Conservation (phyloP, 495 filamentous ascomycete species). For the Astrocystis sublimbata region DNA sequence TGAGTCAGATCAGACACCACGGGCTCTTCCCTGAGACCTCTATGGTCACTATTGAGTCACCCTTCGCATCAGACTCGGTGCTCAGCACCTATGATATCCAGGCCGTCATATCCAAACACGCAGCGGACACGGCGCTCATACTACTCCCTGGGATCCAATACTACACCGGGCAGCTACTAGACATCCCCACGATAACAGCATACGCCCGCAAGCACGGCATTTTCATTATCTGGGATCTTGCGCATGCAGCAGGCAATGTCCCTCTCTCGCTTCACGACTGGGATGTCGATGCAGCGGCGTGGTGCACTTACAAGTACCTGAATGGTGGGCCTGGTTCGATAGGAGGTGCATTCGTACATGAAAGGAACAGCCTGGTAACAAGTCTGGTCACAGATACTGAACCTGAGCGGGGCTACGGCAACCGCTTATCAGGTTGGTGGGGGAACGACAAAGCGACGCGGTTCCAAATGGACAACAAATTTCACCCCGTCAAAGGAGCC, state of each 20-base stretch:
- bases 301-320: constrained; percentile 98
- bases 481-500: constrained; percentile 70
- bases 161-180: constrained; percentile 90
- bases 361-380: constrained; percentile 62
- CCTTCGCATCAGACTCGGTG: constrained; percentile 48
- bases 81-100: constrained; percentile 74
- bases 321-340: constrained; percentile 89
- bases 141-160: constrained; percentile 91
- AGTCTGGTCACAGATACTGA: constrained; percentile 36
- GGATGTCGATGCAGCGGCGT: constrained; percentile 94
- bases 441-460: constrained; percentile 73
- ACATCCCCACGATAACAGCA: constrained; percentile 80
- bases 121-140: constrained; percentile 72
- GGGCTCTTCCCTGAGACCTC: constrained; percentile 64
- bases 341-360: constrained; percentile 85
- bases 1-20: constrained; percentile 84
- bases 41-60: constrained; percentile 75
- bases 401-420: constrained; percentile 44
- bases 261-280: constrained; percentile 81
- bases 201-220: constrained; percentile 76
- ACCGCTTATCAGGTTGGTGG: constrained; percentile 86
- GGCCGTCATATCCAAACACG: constrained; percentile 73
- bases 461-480: constrained; percentile 78
- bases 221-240: constrained; percentile 90
- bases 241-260: constrained; percentile 93